A percentile compares a stretch with the other conserved stretches of the same genome.
These are phyloP conservation scores for Pinus tabuliformis DNA, from an alignment of 75 land plant species.

Conservation along the genomic window DNA sequence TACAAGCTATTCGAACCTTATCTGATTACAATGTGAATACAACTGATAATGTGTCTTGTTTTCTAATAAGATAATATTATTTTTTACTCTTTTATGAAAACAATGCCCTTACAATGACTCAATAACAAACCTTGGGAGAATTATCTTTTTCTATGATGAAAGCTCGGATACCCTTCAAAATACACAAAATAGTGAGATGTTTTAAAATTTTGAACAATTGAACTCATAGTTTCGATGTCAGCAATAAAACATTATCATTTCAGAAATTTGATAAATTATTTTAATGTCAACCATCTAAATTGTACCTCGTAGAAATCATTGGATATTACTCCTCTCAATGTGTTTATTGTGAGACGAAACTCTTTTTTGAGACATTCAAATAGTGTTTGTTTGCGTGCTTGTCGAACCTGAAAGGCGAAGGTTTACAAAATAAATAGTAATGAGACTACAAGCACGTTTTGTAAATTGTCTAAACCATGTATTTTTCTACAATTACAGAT, in stretches of 20 bases:
- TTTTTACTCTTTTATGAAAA: too few relatives aligned
- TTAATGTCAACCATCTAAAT: neutral
- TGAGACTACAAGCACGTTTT: neutral
- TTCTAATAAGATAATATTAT: too few relatives aligned
- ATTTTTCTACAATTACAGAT: too few relatives aligned
- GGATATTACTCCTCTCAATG: constrained; percentile 57
- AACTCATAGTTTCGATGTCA: neutral
- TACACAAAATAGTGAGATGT: neutral
- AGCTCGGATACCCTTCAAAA: constrained; percentile 86
- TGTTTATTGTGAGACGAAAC: constrained; percentile 76
- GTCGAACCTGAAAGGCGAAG: constrained; percentile 49
- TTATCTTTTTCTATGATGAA: constrained; percentile 84
- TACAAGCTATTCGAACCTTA: constrained; percentile 2
- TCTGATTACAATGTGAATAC: constrained; percentile 1
- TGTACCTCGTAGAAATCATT: constrained; percentile 86
- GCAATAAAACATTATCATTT: neutral
- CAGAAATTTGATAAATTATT: neutral
- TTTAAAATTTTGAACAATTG: neutral
- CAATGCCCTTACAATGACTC: neutral
- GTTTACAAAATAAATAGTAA: neutral
- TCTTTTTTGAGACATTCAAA: constrained; percentile 74
- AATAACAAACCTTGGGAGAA: constrained; percentile 66
- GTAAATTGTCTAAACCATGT: neutral
- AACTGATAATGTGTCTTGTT: neutral
- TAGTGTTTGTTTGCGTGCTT: constrained; percentile 63